Conservation (phyloP, 108 stramenopile species). For the Fistulifera solaris region DNA sequence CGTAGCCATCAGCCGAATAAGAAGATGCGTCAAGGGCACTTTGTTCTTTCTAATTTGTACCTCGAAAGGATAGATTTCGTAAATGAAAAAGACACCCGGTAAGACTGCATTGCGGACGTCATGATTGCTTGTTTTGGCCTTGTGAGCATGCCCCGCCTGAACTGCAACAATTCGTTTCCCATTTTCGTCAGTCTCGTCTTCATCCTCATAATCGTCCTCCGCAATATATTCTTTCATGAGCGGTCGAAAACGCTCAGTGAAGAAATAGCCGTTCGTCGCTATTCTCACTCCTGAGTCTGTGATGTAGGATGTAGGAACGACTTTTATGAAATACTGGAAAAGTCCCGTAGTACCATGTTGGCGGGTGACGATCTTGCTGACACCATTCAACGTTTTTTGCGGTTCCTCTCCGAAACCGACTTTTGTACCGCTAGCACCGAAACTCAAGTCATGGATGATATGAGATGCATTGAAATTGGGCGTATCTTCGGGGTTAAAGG, state of each 20-base stretch:
- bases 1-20: conserved; percentile 89
- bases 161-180: conserved; percentile 19
- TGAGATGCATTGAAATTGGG: conserved; percentile 91
- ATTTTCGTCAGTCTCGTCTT: conserved; percentile 25
- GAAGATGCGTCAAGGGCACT: conserved; percentile 79
- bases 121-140: conserved; percentile 17
- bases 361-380: conserved; percentile 56
- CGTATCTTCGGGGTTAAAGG: conserved; percentile 80
- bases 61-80: conserved; percentile 96
- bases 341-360: conserved; percentile 78
- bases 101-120: conserved; percentile 66
- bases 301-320: conserved; percentile 83
- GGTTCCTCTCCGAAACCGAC: conserved; percentile 28
- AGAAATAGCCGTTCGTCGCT: conserved; percentile 81
- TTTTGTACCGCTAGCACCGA: conserved; percentile 43
- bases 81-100: conserved; percentile 97
- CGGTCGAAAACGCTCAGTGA: conserved; percentile 85
- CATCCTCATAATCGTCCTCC: conserved; percentile 25
- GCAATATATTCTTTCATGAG: conserved; percentile 58
- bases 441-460: conserved; percentile 82
- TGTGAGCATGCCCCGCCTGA: conserved; percentile 19
- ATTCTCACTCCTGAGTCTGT: conserved; percentile 14
- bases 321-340: conserved; percentile 93
- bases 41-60: conserved; percentile 70
- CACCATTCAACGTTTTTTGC: conserved; percentile 41